Percentiles rank a stretch among this genome's conserved stretches.
phyloP scores from a whole-genome alignment of 1,139 yeast species.

The Komagataea norvegica region DNA sequence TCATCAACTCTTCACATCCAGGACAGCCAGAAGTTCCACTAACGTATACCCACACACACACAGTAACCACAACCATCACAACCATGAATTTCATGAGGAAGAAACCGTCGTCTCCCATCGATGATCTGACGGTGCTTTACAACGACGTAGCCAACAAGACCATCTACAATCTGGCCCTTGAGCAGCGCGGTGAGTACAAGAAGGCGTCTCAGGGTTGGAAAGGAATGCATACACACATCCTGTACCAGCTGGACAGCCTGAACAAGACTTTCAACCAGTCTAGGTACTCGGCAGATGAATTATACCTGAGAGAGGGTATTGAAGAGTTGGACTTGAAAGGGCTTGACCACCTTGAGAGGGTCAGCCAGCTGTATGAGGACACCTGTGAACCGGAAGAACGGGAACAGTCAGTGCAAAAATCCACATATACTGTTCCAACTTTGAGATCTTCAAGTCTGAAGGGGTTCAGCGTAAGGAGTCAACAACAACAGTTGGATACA shows the following conservation, averaged over 20 bases:
- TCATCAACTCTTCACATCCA: too few relatives aligned
- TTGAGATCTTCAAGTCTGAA: constrained; percentile 22
- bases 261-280: constrained; percentile 40
- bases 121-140: constrained; percentile 57
- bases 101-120: constrained; percentile 53
- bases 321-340: constrained; percentile 32
- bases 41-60: not conserved
- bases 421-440: constrained; percentile 25
- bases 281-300: constrained; percentile 41
- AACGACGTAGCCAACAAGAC: constrained; percentile 57
- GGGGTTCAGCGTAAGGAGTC: constrained; percentile 20
- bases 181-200: constrained; percentile 47
- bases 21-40: too few relatives aligned
- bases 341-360: constrained; percentile 34
- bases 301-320: constrained; percentile 33
- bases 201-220: constrained; percentile 72
- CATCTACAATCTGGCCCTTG: constrained; percentile 50
- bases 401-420: constrained; percentile 2
- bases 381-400: constrained; percentile 2
- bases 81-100: constrained; percentile 44
- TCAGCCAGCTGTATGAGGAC: constrained; percentile 24
- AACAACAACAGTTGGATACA: constrained; percentile 8
- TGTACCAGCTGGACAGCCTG: constrained; percentile 51
- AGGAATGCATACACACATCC: constrained; percentile 54
- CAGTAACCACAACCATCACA: not conserved